Evolutionary conservation across 352 stramenopile species (phyloP).

Genomic region (Globisporangium mamillatum): DNA sequence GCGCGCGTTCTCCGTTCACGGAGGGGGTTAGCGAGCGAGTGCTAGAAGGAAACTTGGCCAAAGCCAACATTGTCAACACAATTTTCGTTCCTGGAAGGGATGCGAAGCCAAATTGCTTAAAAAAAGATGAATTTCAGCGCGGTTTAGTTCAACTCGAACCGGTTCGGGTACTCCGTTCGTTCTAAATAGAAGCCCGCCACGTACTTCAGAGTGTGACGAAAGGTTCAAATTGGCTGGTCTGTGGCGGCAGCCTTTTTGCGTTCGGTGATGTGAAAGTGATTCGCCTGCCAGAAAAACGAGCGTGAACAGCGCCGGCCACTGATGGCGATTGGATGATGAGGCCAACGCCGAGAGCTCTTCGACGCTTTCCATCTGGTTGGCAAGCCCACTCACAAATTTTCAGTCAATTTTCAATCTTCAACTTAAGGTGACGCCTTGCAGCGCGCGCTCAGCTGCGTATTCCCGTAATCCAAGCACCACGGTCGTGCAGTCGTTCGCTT

Average conservation of each 20-base stretch:
- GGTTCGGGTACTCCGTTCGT: neutral
- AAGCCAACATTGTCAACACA: too few relatives aligned
- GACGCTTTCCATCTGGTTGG: neutral
- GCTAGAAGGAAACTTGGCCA: too few relatives aligned
- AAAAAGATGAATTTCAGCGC: neutral
- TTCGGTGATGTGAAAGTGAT: neutral
- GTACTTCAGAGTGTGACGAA: neutral
- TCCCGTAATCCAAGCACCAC: slow-evolving; percentile 11
- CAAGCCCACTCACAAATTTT: slow-evolving; percentile 11
- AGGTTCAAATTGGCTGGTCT: neutral
- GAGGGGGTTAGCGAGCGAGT: neutral
- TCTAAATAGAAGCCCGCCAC: neutral
- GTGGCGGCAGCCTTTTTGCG: neutral
- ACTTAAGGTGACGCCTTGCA: neutral
- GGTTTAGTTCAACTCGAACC: neutral
- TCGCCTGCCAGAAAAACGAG: neutral
- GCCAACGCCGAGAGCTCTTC: neutral
- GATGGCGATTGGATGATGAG: neutral
- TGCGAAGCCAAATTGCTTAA: too few relatives aligned
- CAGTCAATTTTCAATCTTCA: slow-evolving; percentile 15
- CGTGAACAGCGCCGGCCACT: neutral
- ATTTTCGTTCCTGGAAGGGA: too few relatives aligned
- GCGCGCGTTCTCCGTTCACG: neutral
- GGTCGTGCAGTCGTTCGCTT: neutral
- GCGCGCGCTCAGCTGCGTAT: slow-evolving; percentile 6